Evolutionary conservation across 441 rosid genomes (phyloP).

Genomic region (Capsella rubella): DNA sequence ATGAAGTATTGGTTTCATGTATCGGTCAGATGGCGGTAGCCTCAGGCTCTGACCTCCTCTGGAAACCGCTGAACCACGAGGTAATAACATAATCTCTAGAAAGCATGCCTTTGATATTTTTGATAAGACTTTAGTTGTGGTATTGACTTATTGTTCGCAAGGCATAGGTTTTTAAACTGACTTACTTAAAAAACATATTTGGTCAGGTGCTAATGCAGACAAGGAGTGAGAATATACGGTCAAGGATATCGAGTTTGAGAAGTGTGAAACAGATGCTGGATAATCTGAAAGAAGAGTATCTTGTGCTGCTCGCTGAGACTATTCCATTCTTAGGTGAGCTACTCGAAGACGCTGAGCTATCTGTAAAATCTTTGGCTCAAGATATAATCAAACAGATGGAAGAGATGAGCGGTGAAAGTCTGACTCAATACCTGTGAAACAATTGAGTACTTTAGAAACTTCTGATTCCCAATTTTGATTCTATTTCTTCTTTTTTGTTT

Average conservation of each 20-base stretch:
- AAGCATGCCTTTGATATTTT: background rate
- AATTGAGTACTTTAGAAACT: background rate
- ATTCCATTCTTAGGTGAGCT: slow-evolving; percentile 93
- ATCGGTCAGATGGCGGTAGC: slow-evolving; percentile 97
- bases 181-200: background rate
- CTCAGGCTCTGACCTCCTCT: slow-evolving; percentile 89
- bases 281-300: slow-evolving; percentile 88
- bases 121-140: background rate
- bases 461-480: slow-evolving; percentile 26
- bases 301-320: slow-evolving; percentile 82
- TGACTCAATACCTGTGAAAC: slow-evolving; percentile 68
- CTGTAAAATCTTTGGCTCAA: slow-evolving; percentile 87
- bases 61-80: slow-evolving; percentile 98
- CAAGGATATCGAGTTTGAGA: slow-evolving; percentile 82
- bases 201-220: slow-evolving; percentile 92
- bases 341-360: slow-evolving; percentile 84
- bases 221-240: slow-evolving; percentile 76
- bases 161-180: background rate
- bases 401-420: slow-evolving; percentile 87
- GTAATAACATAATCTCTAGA: slow-evolving; percentile 46
- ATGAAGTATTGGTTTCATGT: slow-evolving; percentile 75
- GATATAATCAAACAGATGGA: slow-evolving; percentile 93
- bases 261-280: slow-evolving; percentile 76
- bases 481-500: slow-evolving; percentile 1
- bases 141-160: background rate